Evolutionary conservation across 441 rosid genomes (phyloP), one percentile per base, ranked within the genome.

Genomic region (Omphalea diandra): DNA sequence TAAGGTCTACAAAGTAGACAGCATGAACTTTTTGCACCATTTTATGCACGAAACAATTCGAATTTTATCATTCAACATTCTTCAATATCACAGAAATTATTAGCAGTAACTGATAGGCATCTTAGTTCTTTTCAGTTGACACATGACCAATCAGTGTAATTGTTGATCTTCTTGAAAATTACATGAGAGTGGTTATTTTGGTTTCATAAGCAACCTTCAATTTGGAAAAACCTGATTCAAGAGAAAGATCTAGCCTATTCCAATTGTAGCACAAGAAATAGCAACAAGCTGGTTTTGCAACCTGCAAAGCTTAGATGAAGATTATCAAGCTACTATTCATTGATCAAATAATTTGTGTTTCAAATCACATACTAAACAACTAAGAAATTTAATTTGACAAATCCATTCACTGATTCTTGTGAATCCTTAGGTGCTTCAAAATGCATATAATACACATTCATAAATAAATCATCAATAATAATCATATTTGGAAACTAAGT

Each of bases 221-320:
- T n/a, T n/a, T n/a, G n/a, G n/a, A n/a, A n/a, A n/a, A n/a, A n/a
- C n/a, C n/a, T n/a, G n/a, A n/a, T n/a, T n/a, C n/a, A n/a, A n/a
- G n/a, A 60, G 15, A 15, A 22, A 24, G 47, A 33, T 50, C 33
- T 32, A 52, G 47, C 47, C 22, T 22, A 36, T 24, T 20, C 11
- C 49, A 3, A 66, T 24, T 41, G 18, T 47, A 20, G 22, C 27
- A 33, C 12, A n/a, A 14, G 31, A 20, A 66, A 53, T 33, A 24
- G 14, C 32, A 66, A 24, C 26, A 52, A 12, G 36, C 49, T 24
- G 52, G 20, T 66, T 47, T 52, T 66, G 44, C 33, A 66, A 52
- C 31, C 2, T 14, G 24, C 12, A 47, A 65, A 47, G 3, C 22
- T 35, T 22, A 0, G 27, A 35, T n/a, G 43, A 12, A n/a, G n/a